Base-by-base conservation (phyloP, 345 rosid species). In the Hibiscus syriacus region DNA sequence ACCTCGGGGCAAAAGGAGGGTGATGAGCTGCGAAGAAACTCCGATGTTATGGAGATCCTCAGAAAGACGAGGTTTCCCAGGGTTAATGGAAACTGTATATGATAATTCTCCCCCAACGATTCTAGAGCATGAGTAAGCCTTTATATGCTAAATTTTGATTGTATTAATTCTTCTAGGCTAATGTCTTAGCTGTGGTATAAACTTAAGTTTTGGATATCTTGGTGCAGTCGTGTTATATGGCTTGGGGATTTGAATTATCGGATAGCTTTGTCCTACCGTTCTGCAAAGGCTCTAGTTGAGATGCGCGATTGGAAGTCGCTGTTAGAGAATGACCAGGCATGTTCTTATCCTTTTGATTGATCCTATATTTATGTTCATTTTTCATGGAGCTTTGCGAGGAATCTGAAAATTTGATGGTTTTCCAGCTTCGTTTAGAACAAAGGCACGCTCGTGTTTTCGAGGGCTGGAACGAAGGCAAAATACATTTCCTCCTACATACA, bases 401-500 rank as follows among this genome's bases (percentile, higher is more conserved):
- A 6, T 67, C 70, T 75, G 50, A 73, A n/a, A 36, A 25, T 39
- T 66, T 49, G 16, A 19, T 68, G 69, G 52, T 59, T 54, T 45
- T 54, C 67, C 83, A 94, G 98, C 92, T 94, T 54, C 72, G 88
- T 66, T 80, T 88, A 75, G 98, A 89, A 78, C 98, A 94, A 77
- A 72, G 85, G 56, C 75, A 34, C 13, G 99, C 98, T 5, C 74
- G 79, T 10, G 90, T 89, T 17, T 94, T 94, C 73, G 86, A 83
- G 75, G 98, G 97, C 70, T 94, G 99, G 99, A 83, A 71, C 55
- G 99, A 94, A 78, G 99, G 99, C 48, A 86, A 48, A 55, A 91
- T 94, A 74, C 92, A 86, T 78, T 94, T 94, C 97, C 98, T 66
- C 99, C 99, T 0, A 94, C 99, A 27, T 94, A 94, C 89, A 94